These are phyloP conservation scores for Chaetoscypha palmicola DNA, from an alignment of 2,329 filamentous ascomycete species.

Conservation along the genomic window DNA sequence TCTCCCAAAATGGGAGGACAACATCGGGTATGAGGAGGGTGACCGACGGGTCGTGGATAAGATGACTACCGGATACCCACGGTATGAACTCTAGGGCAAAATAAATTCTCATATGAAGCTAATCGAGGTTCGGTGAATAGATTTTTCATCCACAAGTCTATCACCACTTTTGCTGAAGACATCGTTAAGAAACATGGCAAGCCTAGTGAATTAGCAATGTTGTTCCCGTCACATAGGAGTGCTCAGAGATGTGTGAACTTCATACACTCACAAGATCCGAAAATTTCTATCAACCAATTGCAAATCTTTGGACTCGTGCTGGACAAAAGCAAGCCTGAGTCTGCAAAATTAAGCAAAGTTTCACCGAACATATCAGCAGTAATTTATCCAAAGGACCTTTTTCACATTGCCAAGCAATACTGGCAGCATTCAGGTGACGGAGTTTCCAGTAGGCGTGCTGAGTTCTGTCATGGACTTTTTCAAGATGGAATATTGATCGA, in stretches of 20 bases:
- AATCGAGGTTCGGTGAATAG: constrained; percentile 37
- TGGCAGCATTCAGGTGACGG: constrained; percentile 97
- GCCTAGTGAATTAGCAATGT: constrained; percentile 61
- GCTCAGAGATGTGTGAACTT: constrained; percentile 73
- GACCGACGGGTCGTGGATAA: constrained; percentile 76
- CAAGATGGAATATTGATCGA: constrained; percentile 60
- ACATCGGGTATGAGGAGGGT: constrained; percentile 90
- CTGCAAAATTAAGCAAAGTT: constrained; percentile 46
- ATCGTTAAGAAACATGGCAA: constrained; percentile 59
- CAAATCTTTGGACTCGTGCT: constrained; percentile 57
- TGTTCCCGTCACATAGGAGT: constrained; percentile 68
- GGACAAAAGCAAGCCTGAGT: constrained; percentile 45
- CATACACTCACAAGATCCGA: constrained; percentile 52
- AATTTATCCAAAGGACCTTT: constrained; percentile 61
- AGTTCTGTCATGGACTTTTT: constrained; percentile 76
- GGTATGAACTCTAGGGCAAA: constrained; percentile 50
- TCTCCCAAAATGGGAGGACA: constrained; percentile 84
- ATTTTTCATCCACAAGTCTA: constrained; percentile 86
- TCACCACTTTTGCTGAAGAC: constrained; percentile 63
- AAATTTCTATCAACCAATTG: constrained; percentile 42
- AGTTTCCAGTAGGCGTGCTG: constrained; percentile 81
- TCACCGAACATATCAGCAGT: constrained; percentile 61
- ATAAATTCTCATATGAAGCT: constrained; percentile 10
- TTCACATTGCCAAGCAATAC: constrained; percentile 77
- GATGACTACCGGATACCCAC: constrained; percentile 87